Evolutionary conservation across 441 rosid genomes (phyloP).

Genomic region (Capsella rubella): DNA sequence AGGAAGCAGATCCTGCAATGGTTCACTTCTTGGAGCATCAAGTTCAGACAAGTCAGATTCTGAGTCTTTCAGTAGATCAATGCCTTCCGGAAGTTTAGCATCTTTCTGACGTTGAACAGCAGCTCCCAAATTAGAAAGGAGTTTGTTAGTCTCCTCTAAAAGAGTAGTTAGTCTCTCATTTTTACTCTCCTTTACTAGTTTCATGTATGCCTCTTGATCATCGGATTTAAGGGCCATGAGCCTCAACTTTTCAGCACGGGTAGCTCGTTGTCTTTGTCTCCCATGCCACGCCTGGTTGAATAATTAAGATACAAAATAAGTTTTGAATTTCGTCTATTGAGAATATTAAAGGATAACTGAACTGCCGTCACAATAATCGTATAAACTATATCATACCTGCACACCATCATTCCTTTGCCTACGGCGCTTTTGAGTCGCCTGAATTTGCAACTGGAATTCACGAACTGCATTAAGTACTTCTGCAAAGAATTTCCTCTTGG

Average conservation of each 20-base stretch:
- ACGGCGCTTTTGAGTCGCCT: slow-evolving; percentile 85
- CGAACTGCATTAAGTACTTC: slow-evolving; percentile 93
- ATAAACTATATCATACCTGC: slow-evolving; percentile 60
- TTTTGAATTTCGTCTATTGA: not conserved
- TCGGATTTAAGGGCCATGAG: slow-evolving; percentile 96
- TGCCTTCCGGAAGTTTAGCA: slow-evolving; percentile 71
- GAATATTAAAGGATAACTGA: not conserved
- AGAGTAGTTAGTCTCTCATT: slow-evolving; percentile 93
- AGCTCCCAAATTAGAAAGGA: slow-evolving; percentile 94
- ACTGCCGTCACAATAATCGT: not conserved
- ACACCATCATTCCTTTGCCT: slow-evolving; percentile 96
- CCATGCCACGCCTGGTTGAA: slow-evolving; percentile 96
- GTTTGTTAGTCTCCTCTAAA: slow-evolving; percentile 97
- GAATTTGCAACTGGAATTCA: slow-evolving; percentile 87
- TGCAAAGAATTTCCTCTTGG: slow-evolving; percentile 85
- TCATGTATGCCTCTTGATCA: slow-evolving; percentile 98
- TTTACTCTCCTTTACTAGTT: slow-evolving; percentile 98
- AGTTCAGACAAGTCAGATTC: slow-evolving; percentile 79
- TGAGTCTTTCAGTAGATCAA: slow-evolving; percentile 67
- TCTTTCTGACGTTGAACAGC: slow-evolving; percentile 99
- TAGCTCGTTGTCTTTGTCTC: slow-evolving; percentile 98
- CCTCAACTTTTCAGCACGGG: slow-evolving; percentile 97
- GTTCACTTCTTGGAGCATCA: slow-evolving; percentile 77
- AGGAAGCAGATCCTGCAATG: slow-evolving; percentile 64
- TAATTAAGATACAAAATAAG: not conserved